phyloP scores from a whole-genome alignment of 305 asterid genomes.

The Petunia hybrid region DNA sequence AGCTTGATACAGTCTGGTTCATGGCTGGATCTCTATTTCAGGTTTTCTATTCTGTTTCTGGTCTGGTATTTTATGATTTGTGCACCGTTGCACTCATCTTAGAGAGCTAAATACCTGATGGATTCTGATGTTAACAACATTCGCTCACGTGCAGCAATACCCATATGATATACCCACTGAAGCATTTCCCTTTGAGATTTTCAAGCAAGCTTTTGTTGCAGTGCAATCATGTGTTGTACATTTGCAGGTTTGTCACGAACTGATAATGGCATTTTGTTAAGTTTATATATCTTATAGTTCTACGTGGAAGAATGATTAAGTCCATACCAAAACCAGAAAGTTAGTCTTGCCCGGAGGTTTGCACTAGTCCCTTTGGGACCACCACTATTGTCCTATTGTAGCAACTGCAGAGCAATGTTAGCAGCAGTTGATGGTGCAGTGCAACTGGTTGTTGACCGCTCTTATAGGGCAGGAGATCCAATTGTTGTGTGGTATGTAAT shows the following conservation, averaged over 20 bases:
- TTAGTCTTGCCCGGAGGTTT: conserved; percentile 96
- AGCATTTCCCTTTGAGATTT: conserved; percentile 93
- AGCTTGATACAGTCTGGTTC: conserved; percentile 99
- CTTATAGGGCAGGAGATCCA: conserved; percentile 80
- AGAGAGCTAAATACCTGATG: conserved; percentile 30
- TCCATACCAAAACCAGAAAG: conserved; percentile 60
- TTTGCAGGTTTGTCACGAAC: conserved; percentile 73
- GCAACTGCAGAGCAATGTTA: conserved; percentile 98
- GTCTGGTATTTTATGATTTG: not conserved
- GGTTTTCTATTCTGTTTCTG: conserved; percentile 43
- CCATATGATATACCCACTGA: conserved; percentile 98
- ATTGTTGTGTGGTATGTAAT: conserved; percentile 80
- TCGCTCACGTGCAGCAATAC: conserved; percentile 74
- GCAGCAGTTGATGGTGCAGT: conserved; percentile 83
- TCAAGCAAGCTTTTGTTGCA: conserved; percentile 99
- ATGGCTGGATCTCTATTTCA: conserved; percentile 99
- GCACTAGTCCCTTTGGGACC: conserved; percentile 98
- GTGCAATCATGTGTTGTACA: conserved; percentile 99
- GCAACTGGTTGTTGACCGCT: conserved; percentile 88
- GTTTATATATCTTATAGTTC: not conserved
- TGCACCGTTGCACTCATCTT: conserved; percentile 11
- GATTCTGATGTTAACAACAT: conserved; percentile 34
- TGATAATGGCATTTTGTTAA: conserved; percentile 23
- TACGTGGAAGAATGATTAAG: conserved; percentile 1
- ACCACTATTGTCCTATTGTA: conserved; percentile 79